phyloP scores from a whole-genome alignment of 441 rosid species.

The Theobroma grandiflorum region DNA sequence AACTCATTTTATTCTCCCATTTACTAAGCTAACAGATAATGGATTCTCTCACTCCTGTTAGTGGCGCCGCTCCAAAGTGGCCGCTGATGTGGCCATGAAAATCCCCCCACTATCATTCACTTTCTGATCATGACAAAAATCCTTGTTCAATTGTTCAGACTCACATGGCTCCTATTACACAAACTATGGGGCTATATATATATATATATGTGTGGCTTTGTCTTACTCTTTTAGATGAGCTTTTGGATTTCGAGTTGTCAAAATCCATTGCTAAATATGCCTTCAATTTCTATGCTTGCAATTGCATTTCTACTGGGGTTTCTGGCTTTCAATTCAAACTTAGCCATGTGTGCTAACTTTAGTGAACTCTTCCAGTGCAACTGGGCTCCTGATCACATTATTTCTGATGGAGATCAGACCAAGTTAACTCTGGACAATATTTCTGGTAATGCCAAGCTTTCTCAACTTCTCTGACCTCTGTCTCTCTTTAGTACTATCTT shows the following conservation, averaged over 20 bases:
- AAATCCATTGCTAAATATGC: slow-evolving; percentile 4
- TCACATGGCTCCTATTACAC: slow-evolving; percentile 1
- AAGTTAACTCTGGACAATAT: slow-evolving; percentile 19
- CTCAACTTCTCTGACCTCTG: background rate
- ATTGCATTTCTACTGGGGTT: slow-evolving; percentile 12
- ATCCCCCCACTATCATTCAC: background rate
- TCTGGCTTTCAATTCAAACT: background rate
- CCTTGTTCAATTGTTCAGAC: background rate
- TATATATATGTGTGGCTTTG: background rate
- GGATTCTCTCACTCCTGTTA: slow-evolving; percentile 5
- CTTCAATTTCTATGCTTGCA: background rate
- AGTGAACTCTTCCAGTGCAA: slow-evolving; percentile 19
- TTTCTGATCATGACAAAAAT: background rate
- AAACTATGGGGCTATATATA: background rate
- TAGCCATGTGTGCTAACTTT: background rate
- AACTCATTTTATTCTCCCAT: slow-evolving; percentile 17
- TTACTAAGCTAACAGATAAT: background rate
- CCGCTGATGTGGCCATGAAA: slow-evolving; percentile 18
- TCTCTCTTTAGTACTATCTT: background rate
- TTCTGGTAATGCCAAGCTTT: slow-evolving; percentile 13
- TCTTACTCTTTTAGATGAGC: background rate
- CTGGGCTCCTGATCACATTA: slow-evolving; percentile 23
- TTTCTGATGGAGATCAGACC: slow-evolving; percentile 18
- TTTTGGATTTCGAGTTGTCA: background rate
- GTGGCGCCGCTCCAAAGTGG: slow-evolving; percentile 22